Percentiles rank a stretch among this genome's conserved stretches.
Conservation (phyloP, 1,139 yeast species). For the Schizosaccharomyces versatilis region DNA sequence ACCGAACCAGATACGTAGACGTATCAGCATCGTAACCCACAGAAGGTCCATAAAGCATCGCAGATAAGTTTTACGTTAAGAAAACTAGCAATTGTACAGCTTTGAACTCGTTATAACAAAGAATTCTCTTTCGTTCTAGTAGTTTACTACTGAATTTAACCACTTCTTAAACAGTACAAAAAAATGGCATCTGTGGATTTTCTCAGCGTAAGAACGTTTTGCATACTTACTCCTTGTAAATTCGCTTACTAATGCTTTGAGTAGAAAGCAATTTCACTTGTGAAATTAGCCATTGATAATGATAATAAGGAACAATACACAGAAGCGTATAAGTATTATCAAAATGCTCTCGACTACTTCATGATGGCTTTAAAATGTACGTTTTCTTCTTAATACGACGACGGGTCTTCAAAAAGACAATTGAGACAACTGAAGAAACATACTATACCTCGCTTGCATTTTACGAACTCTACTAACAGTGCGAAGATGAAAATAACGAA, state of each 20-base stretch:
- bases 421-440: no score
- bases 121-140: no score
- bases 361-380: constrained; percentile 75
- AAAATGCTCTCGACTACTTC: constrained; percentile 79
- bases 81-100: no score
- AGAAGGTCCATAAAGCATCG: no score
- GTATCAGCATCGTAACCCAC: no score
- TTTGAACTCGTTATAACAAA: no score
- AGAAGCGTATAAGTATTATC: constrained; percentile 82
- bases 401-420: neutral
- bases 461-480: neutral
- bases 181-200: neutral
- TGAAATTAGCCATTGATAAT: constrained; percentile 85
- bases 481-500: constrained; percentile 57
- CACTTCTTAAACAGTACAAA: no score
- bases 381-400: constrained; percentile 10
- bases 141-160: no score
- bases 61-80: no score
- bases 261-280: constrained; percentile 74
- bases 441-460: no score
- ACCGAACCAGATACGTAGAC: no score
- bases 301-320: constrained; percentile 80
- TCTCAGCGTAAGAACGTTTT: neutral
- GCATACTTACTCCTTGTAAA: neutral
- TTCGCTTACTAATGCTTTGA: neutral